Evolutionary conservation across 139 green algal species (phyloP).

Genomic region (Zygnema circumcarinatum): DNA sequence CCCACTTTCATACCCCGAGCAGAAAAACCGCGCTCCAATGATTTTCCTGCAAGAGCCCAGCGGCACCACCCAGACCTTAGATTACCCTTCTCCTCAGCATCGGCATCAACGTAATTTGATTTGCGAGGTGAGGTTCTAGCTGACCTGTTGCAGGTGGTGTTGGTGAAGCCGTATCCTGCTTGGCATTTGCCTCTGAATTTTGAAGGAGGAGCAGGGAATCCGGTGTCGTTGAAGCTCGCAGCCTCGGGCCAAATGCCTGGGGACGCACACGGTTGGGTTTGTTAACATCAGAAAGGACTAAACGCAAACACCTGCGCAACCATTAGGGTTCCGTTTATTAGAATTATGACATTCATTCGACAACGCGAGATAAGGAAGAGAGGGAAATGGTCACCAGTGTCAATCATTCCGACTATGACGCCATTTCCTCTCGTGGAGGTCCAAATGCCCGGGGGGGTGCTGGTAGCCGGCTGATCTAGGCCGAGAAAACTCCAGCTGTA

Average conservation of each 20-base stretch:
- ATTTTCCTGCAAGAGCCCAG: conserved; percentile 21
- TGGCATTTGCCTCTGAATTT: neutral
- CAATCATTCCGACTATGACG: neutral
- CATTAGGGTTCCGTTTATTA: neutral
- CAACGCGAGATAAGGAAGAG: neutral
- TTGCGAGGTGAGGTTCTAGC: no score
- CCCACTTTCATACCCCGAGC: neutral
- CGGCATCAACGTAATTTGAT: no score
- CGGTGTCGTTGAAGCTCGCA: neutral
- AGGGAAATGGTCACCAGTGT: neutral
- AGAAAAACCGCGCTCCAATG: conserved; percentile 22
- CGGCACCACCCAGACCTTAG: no score
- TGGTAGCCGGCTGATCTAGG: neutral
- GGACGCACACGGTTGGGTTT: neutral
- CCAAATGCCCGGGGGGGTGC: neutral
- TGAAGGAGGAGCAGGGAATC: neutral
- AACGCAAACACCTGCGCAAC: neutral
- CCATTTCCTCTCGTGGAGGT: neutral
- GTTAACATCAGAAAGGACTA: neutral
- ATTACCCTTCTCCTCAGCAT: no score
- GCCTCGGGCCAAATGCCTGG: neutral
- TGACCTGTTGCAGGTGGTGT: neutral
- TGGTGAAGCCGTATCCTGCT: neutral
- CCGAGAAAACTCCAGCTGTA: neutral
- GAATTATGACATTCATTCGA: neutral